Percentiles rank a stretch among this genome's conserved stretches.
These are phyloP conservation scores for Tephrocybe sp. DNA, from an alignment of 768 basidiomycete genomes.

Conservation along the genomic window DNA sequence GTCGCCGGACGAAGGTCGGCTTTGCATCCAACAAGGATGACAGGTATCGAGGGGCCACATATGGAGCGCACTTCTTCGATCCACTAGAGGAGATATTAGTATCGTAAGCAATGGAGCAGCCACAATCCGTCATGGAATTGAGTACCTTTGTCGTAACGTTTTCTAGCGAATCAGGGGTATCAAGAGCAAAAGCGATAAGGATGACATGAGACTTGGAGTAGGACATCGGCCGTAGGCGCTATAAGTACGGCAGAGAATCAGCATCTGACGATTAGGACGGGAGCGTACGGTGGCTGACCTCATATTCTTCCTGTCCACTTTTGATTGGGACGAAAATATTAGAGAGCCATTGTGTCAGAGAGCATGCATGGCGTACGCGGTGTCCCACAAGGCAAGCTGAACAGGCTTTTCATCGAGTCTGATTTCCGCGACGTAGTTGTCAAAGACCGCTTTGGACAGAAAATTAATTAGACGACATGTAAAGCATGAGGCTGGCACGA, in stretches of 20 bases:
- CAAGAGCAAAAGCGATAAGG: conserved; percentile 94
- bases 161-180: conserved; percentile 95
- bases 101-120: conserved; percentile 17
- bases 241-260: conserved; percentile 10
- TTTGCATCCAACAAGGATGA: conserved; percentile 96
- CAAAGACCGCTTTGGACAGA: conserved; percentile 76
- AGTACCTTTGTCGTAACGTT: conserved; percentile 91
- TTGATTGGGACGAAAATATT: conserved; percentile 7
- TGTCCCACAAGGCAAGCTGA: conserved; percentile 97
- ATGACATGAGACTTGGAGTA: conserved; percentile 99
- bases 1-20: conserved; percentile 77
- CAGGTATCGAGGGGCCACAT: conserved; percentile 90
- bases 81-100: conserved; percentile 59
- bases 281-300: conserved; percentile 47
- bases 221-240: conserved; percentile 94
- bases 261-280: conserved; percentile 1
- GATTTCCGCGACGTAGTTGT: conserved; percentile 99
- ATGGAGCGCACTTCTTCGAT: conserved; percentile 98
- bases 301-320: conserved; percentile 99
- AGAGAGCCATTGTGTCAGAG: conserved; percentile 14
- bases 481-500: conserved; percentile 25
- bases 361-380: conserved; percentile 69
- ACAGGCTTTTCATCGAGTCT: conserved; percentile 96
- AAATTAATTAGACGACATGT: conserved; percentile 15
- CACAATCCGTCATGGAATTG: neutral